Percentiles rank a stretch among this genome's conserved stretches.
These are phyloP conservation scores for Geopyxis carbonaria DNA, from an alignment of 495 filamentous ascomycete genomes.

Conservation along the genomic window DNA sequence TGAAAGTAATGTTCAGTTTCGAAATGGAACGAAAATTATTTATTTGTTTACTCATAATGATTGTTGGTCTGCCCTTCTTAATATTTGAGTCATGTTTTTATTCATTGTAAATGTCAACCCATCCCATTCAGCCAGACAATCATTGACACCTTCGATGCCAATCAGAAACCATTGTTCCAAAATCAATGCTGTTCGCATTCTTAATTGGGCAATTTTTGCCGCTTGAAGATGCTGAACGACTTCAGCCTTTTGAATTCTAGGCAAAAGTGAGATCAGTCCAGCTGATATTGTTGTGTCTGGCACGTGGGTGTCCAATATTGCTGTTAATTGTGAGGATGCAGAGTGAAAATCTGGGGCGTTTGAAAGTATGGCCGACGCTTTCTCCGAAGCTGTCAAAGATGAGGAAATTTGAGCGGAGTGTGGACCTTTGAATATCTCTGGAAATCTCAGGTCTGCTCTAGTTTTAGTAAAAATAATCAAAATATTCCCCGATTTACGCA, in stretches of 20 bases:
- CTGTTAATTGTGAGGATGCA: conserved; percentile 62
- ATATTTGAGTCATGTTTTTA: too few relatives aligned
- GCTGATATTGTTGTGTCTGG: conserved; percentile 52
- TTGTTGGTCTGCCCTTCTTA: too few relatives aligned
- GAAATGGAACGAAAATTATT: too few relatives aligned
- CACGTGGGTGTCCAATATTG: conserved; percentile 58
- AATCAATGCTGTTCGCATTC: conserved; percentile 52
- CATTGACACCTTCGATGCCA: conserved; percentile 23
- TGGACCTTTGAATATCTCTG: not conserved
- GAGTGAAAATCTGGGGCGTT: conserved; percentile 56
- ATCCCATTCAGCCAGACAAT: conserved; percentile 25
- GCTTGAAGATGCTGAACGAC: conserved; percentile 51
- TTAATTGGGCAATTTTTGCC: conserved; percentile 51
- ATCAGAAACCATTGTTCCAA: conserved; percentile 69
- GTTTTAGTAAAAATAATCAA: too few relatives aligned
- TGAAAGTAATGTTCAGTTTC: too few relatives aligned
- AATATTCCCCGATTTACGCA: too few relatives aligned
- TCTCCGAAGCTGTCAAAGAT: conserved; percentile 30
- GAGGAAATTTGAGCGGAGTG: too few relatives aligned
- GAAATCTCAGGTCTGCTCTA: too few relatives aligned
- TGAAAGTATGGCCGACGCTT: conserved; percentile 49
- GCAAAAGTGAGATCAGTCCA: conserved; percentile 48
- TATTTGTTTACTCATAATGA: too few relatives aligned
- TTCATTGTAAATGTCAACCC: too few relatives aligned
- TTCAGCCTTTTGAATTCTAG: conserved; percentile 51